Base-by-base conservation (phyloP, 2,329 filamentous ascomycete genomes). In the Polychaeton citri region DNA sequence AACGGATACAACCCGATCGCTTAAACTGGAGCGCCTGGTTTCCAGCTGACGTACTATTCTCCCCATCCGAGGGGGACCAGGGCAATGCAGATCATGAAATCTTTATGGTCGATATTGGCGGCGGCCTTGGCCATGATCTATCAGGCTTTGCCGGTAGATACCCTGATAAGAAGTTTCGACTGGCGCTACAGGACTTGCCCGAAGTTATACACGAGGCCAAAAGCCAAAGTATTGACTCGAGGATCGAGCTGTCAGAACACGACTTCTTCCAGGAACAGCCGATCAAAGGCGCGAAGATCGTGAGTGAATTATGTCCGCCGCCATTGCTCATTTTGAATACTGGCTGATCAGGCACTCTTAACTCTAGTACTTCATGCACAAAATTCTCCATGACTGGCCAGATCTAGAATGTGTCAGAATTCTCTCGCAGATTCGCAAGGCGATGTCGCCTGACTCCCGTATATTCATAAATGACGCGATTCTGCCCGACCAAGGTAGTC, bases 21-120 rank as follows among this genome's bases (percentile, higher is more conserved):
- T 32, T 33, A 3, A 30, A 41, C 28, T 41, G 38, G 38, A 41
- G 19, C 15, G 21, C 30, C 12, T 42, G 39, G 39, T 42, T 42
- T 24, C 21, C 21, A 16, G 10, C 15, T 16, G 39, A 39, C 28
- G 21, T 18, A 12, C 34, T 24, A 8, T 24, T 24, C n/a, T 7
- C 7, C 21, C 21, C 21, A 24, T 24, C 21, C n/a, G 21, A 24
- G n/a, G 21, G n/a, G 21, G 21, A n/a, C 21, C 7, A 24, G 21
- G 21, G n/a, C 7, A n/a, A 24, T n/a, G 21, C 7, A 24, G n/a
- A 24, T 28, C 21, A 35, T 17, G 19, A 31, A 32, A 33, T 36
- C 9, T 24, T 24, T 30, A 21, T 38, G 16, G 38, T 38, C 19
- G 38, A 40, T 16, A 35, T 38, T 16, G 37, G 37, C 16, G 37